A percentile compares a stretch with the other conserved stretches of the same genome.
Conservation (phyloP, 176 grass and related monocot species). For the Oropetium thomaeum region DNA sequence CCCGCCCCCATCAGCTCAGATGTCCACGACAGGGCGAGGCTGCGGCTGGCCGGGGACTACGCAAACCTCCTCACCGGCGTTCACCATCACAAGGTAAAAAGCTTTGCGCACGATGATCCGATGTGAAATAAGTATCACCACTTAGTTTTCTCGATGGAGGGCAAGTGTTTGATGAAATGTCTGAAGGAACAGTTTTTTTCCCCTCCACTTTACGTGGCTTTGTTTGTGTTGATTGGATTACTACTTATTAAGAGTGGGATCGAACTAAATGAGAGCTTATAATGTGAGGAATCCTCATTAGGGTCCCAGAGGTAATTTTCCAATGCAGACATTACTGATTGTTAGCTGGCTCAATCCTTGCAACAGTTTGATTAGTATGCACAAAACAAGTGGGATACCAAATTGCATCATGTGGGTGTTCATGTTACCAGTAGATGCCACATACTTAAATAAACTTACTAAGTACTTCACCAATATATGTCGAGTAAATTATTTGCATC, state of each 20-base stretch:
- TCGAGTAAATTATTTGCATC: background rate
- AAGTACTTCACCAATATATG: background rate
- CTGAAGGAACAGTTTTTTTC: background rate
- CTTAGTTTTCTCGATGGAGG: background rate
- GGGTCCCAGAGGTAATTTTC: background rate
- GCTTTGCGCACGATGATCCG: background rate
- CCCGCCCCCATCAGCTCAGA: constrained; percentile 28
- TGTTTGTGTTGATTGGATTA: background rate
- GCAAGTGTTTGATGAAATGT: constrained; percentile 21
- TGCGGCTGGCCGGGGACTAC: constrained; percentile 55
- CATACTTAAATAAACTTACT: background rate
- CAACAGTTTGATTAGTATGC: background rate
- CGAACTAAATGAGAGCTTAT: background rate
- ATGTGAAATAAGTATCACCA: background rate
- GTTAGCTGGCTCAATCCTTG: background rate
- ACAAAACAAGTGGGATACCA: background rate
- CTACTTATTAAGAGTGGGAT: background rate
- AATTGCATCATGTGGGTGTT: background rate
- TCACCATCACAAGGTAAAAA: constrained; percentile 64
- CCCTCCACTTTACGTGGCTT: background rate
- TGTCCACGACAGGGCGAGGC: constrained; percentile 35
- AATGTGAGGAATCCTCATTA: background rate
- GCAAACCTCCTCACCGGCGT: constrained; percentile 61
- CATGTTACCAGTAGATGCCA: background rate
- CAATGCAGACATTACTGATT: background rate